Evolutionary conservation across 257 asterid species (phyloP).

Genomic region (Lycium barbarum): DNA sequence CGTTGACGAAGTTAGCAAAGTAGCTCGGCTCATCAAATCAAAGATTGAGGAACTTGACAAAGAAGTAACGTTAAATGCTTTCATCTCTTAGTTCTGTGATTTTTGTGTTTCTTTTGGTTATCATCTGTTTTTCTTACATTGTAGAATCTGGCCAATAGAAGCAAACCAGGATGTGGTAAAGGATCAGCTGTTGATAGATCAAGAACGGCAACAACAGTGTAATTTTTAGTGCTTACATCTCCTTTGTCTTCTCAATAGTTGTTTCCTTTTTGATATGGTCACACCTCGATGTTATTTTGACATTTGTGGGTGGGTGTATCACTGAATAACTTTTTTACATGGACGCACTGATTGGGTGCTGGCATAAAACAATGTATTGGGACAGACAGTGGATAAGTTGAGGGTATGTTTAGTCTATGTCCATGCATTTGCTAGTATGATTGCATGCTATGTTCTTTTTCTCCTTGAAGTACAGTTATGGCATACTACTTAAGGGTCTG

Average conservation of each 20-base stretch:
- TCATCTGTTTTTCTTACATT: conserved; percentile 26
- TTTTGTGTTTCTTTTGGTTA: conserved; percentile 23
- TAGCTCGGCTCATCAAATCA: conserved; percentile 77
- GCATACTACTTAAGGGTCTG: not conserved
- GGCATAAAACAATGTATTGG: conserved; percentile 3
- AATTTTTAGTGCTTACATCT: conserved; percentile 38
- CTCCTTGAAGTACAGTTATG: not conserved
- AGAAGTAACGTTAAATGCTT: conserved; percentile 49
- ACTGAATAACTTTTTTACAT: not conserved
- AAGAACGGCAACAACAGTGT: conserved; percentile 92
- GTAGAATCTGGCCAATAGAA: conserved; percentile 86
- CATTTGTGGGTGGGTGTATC: not conserved
- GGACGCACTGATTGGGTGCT: not conserved
- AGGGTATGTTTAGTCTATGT: not conserved
- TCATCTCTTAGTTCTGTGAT: not conserved
- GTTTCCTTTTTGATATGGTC: not conserved
- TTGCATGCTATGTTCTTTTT: not conserved
- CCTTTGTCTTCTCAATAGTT: not conserved
- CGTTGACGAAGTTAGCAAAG: conserved; percentile 95
- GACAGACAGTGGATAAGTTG: not conserved
- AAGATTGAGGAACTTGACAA: conserved; percentile 90
- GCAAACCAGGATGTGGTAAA: conserved; percentile 90
- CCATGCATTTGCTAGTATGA: not conserved
- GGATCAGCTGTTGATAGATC: conserved; percentile 98
- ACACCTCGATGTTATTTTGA: not conserved